Percentiles rank a stretch among this genome's conserved stretches.
phyloP scores from a whole-genome alignment of 192 early-diverging fungal species.

The Mortierella antarctica region DNA sequence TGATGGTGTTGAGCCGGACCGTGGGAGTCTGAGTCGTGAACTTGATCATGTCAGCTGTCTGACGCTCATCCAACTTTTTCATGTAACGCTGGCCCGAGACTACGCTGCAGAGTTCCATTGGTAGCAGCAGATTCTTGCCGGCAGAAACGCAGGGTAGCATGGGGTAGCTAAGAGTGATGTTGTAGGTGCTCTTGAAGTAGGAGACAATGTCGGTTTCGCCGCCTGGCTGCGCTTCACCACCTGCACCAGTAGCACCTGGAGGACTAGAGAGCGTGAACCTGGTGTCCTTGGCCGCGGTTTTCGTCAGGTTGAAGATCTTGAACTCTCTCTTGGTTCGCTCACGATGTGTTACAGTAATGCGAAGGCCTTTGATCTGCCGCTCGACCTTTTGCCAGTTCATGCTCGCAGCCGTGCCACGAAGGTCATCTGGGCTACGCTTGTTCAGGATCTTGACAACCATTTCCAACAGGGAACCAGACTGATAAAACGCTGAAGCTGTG shows the following conservation, averaged over 20 bases:
- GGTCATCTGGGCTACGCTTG: slow-evolving; percentile 56
- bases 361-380: slow-evolving; percentile 61
- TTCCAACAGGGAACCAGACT: slow-evolving; percentile 73
- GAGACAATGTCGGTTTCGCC: slow-evolving; percentile 68
- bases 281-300: slow-evolving; percentile 72
- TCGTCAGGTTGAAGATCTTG: slow-evolving; percentile 74
- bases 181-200: slow-evolving; percentile 84
- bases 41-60: slow-evolving; percentile 96
- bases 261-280: slow-evolving; percentile 63
- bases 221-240: background rate
- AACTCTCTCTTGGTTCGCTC: slow-evolving; percentile 68
- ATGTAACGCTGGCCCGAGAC: slow-evolving; percentile 85
- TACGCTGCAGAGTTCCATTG: slow-evolving; percentile 94
- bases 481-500: slow-evolving; percentile 73
- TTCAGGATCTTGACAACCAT: slow-evolving; percentile 75
- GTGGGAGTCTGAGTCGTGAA: slow-evolving; percentile 86
- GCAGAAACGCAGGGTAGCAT: slow-evolving; percentile 84
- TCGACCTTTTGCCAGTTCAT: slow-evolving; percentile 56
- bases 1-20: slow-evolving; percentile 82
- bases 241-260: background rate
- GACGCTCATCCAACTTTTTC: slow-evolving; percentile 83
- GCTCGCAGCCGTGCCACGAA: slow-evolving; percentile 51
- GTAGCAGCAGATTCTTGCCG: slow-evolving; percentile 72
- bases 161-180: slow-evolving; percentile 76
- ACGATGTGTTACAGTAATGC: slow-evolving; percentile 66